Base-by-base conservation (phyloP, 2,329 filamentous ascomycete species). In the Fusarium devonianum region DNA sequence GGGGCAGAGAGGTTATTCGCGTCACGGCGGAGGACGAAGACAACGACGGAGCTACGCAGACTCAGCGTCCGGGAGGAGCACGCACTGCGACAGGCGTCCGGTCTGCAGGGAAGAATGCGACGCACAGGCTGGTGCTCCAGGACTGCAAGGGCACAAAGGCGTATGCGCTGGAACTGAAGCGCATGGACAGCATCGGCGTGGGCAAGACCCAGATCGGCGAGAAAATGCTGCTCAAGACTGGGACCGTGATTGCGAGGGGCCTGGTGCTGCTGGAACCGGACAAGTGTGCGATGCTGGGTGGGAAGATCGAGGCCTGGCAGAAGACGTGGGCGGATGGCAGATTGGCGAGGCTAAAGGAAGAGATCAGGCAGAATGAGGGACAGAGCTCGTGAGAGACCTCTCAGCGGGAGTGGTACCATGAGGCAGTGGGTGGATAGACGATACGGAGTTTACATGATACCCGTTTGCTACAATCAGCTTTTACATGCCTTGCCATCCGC, bases 251-350 rank as follows among this genome's bases (percentile, higher is more conserved):
- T 3, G 84, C 89, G 5, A 80, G 93, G 46, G 94, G 92, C 1
- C 81, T 89, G 38, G 65, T 96, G n/a, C 73, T 97, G 71, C 75
- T 99, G 14, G 87, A 91, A 55, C 86, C 90, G 2, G 75, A 74
- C 2, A 84, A 71, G 47, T 86, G 85, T 43, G 79, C 82, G n/a
- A 67, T 96, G 2, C 72, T 97, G n/a, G 94, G 94, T 2, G 94
- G 94, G 0, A 95, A 90, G 73, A 81, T 97, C 33, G 92, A 97
- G 44, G 77, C 76, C 0, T 83, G 92, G 78, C 90, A 97, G 66
- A 86, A 84, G 67, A 78, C 78, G 7, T 97, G 93, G 93, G 78
- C 79, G 35, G 83, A 86, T 11, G 84, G 84, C 2, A 80, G 89
- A 56, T 86, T 96, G 69, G 80, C 78, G 37, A 81, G 83, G 56